Conservation (phyloP, 371 early-diverging fungal genomes). For the Syncephalastrum racemosum region DNA sequence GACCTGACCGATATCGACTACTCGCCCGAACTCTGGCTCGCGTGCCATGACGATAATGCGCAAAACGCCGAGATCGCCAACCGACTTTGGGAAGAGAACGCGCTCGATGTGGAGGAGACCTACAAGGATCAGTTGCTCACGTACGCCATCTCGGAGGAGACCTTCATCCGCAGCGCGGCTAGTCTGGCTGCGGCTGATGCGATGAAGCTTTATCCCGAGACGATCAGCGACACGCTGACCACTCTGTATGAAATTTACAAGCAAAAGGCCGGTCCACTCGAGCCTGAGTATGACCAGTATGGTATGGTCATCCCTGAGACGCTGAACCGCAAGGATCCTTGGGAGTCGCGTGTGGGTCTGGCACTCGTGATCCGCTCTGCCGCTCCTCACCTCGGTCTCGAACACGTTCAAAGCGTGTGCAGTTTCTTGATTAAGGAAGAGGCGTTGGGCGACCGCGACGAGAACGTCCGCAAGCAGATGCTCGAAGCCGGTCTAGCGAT, state of each 20-base stretch:
- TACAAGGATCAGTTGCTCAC: constrained; percentile 56
- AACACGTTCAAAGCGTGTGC: constrained; percentile 61
- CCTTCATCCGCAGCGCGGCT: constrained; percentile 69
- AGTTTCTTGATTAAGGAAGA: constrained; percentile 79
- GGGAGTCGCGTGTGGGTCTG: constrained; percentile 80
- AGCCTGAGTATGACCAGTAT: constrained; percentile 88
- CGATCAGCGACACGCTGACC: constrained; percentile 45
- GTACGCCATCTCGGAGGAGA: constrained; percentile 53
- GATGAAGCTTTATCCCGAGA: constrained; percentile 52
- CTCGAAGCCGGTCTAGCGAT: constrained; percentile 84
- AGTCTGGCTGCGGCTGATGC: constrained; percentile 73
- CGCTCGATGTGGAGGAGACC: constrained; percentile 57
- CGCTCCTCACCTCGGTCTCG: constrained; percentile 62
- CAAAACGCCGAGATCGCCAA: constrained; percentile 70
- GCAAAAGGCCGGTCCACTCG: constrained; percentile 67
- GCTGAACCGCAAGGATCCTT: constrained; percentile 78
- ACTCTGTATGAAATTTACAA: constrained; percentile 57
- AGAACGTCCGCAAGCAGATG: constrained; percentile 81
- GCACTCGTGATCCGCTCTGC: constrained; percentile 72
- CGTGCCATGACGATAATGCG: constrained; percentile 61
- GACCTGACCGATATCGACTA: constrained; percentile 71
- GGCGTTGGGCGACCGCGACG: constrained; percentile 86
- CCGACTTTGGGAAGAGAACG: constrained; percentile 79
- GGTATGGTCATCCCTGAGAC: constrained; percentile 90
- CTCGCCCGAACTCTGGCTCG: constrained; percentile 64